phyloP scores from a whole-genome alignment of 768 basidiomycete genomes.

The Mycena vitilis region DNA sequence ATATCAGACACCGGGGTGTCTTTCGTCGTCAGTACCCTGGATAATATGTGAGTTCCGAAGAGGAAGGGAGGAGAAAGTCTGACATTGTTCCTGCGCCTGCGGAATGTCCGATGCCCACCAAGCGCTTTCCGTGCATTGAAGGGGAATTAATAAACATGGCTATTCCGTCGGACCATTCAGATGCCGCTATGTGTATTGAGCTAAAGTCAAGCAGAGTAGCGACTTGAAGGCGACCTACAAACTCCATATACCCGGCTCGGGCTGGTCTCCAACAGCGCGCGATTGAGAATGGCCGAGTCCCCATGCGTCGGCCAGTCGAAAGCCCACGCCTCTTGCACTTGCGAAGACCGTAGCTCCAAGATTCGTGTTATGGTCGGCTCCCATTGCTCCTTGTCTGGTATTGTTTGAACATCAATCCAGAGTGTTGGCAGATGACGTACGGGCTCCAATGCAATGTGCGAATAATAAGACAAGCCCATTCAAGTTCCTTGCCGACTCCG shows the following conservation, averaged over 20 bases:
- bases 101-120: slow-evolving; percentile 57
- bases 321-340: slow-evolving; percentile 59
- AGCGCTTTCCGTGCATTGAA: slow-evolving; percentile 47
- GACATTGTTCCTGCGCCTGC: slow-evolving; percentile 58
- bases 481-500: neutral
- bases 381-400: slow-evolving; percentile 67
- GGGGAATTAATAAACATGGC: slow-evolving; percentile 48
- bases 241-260: slow-evolving; percentile 52
- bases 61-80: slow-evolving; percentile 19
- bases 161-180: slow-evolving; percentile 53
- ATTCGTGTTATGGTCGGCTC: slow-evolving; percentile 57
- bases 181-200: slow-evolving; percentile 41
- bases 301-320: slow-evolving; percentile 66
- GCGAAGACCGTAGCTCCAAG: slow-evolving; percentile 45
- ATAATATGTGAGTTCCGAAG: neutral
- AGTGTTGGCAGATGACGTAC: neutral
- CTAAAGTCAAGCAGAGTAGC: neutral
- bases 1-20: slow-evolving; percentile 41
- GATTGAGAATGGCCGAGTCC: slow-evolving; percentile 59
- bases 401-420: neutral
- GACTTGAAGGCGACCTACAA: neutral
- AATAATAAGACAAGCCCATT: slow-evolving; percentile 25
- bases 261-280: slow-evolving; percentile 43
- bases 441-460: slow-evolving; percentile 31
- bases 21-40: slow-evolving; percentile 54